A percentile compares a stretch with the other conserved stretches of the same genome.
Evolutionary conservation across 208 protist genomes (phyloP).

Genomic region (Trypanosoma avium): DNA sequence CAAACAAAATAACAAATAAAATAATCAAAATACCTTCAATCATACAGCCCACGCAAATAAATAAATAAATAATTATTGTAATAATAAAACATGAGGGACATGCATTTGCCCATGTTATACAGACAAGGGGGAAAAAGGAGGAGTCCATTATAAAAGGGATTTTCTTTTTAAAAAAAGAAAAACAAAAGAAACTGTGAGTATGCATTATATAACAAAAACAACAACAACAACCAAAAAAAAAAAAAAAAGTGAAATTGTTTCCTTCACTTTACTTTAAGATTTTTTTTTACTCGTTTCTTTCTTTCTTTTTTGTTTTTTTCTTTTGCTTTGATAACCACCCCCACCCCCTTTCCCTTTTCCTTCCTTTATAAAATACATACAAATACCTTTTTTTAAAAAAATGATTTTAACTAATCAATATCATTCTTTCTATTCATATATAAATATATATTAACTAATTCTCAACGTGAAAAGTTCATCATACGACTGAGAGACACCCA

Average conservation of each 20-base stretch:
- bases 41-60: no score
- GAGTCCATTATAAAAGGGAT: neutral
- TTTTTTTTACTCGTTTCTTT: conserved; percentile 6
- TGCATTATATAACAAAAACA: no score
- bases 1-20: neutral
- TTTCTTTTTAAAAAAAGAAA: no score
- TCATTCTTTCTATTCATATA: no score
- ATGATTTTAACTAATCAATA: no score
- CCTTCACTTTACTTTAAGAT: neutral
- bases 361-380: neutral
- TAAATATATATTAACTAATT: no score
- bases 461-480: conserved; percentile 14
- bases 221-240: no score
- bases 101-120: neutral
- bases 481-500: conserved; percentile 9
- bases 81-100: neutral
- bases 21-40: no score
- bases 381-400: neutral
- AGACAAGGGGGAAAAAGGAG: neutral
- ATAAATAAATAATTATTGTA: neutral
- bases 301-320: conserved; percentile 3
- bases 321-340: neutral
- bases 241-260: neutral
- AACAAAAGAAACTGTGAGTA: no score
- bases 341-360: neutral